Conservation (phyloP, 768 basidiomycete genomes). For the Sarcomyxa edulis region DNA sequence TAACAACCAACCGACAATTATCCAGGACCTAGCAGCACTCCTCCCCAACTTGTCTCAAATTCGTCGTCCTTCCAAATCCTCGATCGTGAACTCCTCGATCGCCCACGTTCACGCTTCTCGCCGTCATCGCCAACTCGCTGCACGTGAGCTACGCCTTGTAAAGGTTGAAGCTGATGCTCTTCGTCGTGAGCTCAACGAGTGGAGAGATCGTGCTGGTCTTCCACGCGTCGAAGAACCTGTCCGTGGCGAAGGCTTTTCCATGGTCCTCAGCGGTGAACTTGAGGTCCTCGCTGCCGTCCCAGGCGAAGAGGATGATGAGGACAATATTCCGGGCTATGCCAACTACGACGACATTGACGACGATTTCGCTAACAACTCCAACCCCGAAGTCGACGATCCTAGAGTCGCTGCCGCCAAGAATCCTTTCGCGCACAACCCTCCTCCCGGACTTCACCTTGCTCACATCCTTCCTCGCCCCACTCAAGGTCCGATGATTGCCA, state of each 20-base stretch:
- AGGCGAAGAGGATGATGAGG: conserved; percentile 55
- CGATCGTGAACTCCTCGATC: conserved; percentile 95
- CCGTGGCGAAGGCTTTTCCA: conserved; percentile 65
- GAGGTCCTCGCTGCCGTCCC: conserved; percentile 52
- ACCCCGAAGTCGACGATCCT: conserved; percentile 28
- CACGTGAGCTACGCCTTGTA: conserved; percentile 74
- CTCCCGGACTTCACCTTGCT: conserved; percentile 17
- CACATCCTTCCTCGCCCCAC: conserved; percentile 18
- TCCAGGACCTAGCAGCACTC: conserved; percentile 85
- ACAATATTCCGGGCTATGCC: conserved; percentile 27
- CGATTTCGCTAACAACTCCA: conserved; percentile 19
- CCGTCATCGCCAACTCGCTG: conserved; percentile 74
- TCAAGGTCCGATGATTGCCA: conserved; percentile 41
- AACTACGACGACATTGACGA: conserved; percentile 37
- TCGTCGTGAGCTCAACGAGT: conserved; percentile 88
- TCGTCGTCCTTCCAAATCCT: conserved; percentile 92
- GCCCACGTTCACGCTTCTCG: conserved; percentile 82
- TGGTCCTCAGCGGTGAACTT: conserved; percentile 66
- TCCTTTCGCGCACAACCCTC: conserved; percentile 31
- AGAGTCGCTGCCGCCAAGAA: conserved; percentile 7
- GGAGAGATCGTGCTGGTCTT: conserved; percentile 75
- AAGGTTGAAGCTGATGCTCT: conserved; percentile 83
- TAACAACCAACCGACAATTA: conserved; percentile 8
- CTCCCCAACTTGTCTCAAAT: conserved; percentile 89
- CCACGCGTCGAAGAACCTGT: conserved; percentile 69